phyloP scores from a whole-genome alignment of 2,329 filamentous ascomycete species.

The Escovopsis sp. region DNA sequence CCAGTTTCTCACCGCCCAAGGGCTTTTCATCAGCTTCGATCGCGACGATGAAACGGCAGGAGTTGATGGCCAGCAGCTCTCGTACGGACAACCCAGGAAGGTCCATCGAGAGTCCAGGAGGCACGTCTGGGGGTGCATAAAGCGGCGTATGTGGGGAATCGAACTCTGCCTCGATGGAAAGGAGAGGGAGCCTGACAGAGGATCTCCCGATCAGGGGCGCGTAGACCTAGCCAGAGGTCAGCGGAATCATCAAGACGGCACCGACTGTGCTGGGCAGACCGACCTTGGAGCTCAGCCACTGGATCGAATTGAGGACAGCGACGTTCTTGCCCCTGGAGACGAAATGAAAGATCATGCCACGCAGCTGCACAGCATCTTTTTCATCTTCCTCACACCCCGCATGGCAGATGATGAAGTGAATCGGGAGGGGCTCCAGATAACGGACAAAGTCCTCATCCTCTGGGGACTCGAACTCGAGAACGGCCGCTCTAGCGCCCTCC shows the following conservation, averaged over 20 bases:
- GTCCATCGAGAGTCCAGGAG: not conserved
- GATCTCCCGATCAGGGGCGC: slow-evolving; percentile 4
- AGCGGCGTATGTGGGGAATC: not conserved
- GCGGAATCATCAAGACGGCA: not conserved
- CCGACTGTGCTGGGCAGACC: not conserved
- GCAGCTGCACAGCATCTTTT: slow-evolving; percentile 1
- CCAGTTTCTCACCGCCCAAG: not conserved
- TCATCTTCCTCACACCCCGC: slow-evolving; percentile 33
- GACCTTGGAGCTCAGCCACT: slow-evolving; percentile 6
- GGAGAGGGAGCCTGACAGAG: not conserved
- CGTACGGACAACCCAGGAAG: not conserved
- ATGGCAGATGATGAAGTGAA: slow-evolving; percentile 56
- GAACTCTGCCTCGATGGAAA: not conserved
- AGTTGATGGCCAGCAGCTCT: slow-evolving; percentile 2
- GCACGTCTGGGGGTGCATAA: not conserved
- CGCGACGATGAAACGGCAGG: not conserved
- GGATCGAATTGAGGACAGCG: slow-evolving; percentile 2
- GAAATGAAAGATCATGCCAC: slow-evolving; percentile 38
- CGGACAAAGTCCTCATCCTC: slow-evolving; percentile 33
- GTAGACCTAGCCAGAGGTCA: slow-evolving; percentile 1
- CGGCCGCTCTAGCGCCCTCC: slow-evolving; percentile 5
- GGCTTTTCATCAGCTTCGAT: not conserved
- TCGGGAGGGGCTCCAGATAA: slow-evolving; percentile 38
- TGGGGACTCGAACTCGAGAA: slow-evolving; percentile 31
- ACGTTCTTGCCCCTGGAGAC: slow-evolving; percentile 26